These are phyloP conservation scores for Aspergillus ostianus DNA, from an alignment of 495 filamentous ascomycete species.

Conservation along the genomic window DNA sequence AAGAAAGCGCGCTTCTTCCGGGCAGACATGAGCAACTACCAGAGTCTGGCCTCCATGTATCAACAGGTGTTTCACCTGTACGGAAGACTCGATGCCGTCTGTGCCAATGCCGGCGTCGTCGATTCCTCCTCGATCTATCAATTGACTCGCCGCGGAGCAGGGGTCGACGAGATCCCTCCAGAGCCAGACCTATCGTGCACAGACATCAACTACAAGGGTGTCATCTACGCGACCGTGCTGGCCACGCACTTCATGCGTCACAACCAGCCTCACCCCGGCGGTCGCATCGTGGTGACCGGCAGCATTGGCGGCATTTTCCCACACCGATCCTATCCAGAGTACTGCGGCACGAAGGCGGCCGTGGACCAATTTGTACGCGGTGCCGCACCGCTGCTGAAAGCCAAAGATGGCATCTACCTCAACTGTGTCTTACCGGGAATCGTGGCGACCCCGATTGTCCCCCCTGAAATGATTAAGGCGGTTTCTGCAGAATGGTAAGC, in stretches of 20 bases:
- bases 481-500: conserved; percentile 29
- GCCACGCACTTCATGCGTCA: conserved; percentile 34
- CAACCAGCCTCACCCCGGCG: conserved; percentile 25
- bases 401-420: conserved; percentile 29
- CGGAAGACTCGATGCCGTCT: conserved; percentile 29
- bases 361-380: conserved; percentile 30
- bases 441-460: conserved; percentile 29
- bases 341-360: conserved; percentile 30
- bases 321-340: conserved; percentile 27
- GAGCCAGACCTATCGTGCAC: conserved; percentile 24
- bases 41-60: conserved; percentile 23
- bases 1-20: conserved; percentile 23
- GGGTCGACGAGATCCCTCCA: conserved; percentile 25
- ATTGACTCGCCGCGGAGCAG: conserved; percentile 12
- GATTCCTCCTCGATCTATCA: conserved; percentile 28
- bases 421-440: conserved; percentile 33
- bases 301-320: conserved; percentile 29
- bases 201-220: conserved; percentile 30
- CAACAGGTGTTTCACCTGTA: conserved; percentile 17
- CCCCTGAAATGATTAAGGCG: conserved; percentile 26
- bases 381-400: conserved; percentile 26
- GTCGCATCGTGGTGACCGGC: conserved; percentile 27
- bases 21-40: conserved; percentile 27
- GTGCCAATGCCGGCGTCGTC: conserved; percentile 28
- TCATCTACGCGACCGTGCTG: conserved; percentile 27